A percentile compares a stretch with the other conserved stretches of the same genome.
phyloP scores from a whole-genome alignment of 2,329 filamentous ascomycete species.

The Zymoseptoria passerinii region DNA sequence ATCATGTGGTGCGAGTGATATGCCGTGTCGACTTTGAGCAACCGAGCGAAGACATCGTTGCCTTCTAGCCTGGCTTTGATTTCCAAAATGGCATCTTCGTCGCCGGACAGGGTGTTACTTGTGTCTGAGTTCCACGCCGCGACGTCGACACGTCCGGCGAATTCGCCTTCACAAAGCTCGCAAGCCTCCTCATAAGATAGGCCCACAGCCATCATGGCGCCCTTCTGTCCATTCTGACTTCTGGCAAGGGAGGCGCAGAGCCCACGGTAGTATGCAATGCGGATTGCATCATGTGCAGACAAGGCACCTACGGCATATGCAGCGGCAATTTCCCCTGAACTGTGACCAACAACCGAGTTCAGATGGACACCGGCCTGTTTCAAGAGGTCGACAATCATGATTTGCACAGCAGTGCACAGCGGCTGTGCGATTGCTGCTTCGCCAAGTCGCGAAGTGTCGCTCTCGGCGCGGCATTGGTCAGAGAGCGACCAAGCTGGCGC shows the following conservation, averaged over 20 bases:
- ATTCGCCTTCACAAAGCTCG: constrained; percentile 15
- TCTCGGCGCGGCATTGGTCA: constrained; percentile 39
- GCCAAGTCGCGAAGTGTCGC: constrained; percentile 21
- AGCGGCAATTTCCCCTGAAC: constrained; percentile 29
- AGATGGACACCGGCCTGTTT: constrained; percentile 17
- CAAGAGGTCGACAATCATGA: constrained; percentile 41
- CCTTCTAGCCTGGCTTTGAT: constrained; percentile 26
- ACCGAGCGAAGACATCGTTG: constrained; percentile 32
- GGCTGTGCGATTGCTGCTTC: constrained; percentile 41
- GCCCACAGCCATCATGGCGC: constrained; percentile 31
- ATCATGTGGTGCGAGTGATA: constrained; percentile 38
- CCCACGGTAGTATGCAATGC: constrained; percentile 21
- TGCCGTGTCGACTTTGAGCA: constrained; percentile 36
- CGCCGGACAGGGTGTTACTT: constrained; percentile 41
- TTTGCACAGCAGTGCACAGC: constrained; percentile 48
- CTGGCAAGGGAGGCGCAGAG: constrained; percentile 9
- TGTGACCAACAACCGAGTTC: constrained; percentile 26
- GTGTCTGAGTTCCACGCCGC: constrained; percentile 33
- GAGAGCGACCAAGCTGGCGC: constrained; percentile 23
- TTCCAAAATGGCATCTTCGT: constrained; percentile 31
- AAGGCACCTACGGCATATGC: constrained; percentile 25
- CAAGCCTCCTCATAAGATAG: constrained; percentile 12
- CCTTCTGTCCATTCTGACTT: constrained; percentile 10
- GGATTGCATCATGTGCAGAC: constrained; percentile 14
- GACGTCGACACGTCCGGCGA: constrained; percentile 18